Percentiles rank a stretch among this genome's conserved stretches.
These are phyloP conservation scores for Lentinula raphanica DNA, from an alignment of 768 basidiomycete species.

Conservation along the genomic window DNA sequence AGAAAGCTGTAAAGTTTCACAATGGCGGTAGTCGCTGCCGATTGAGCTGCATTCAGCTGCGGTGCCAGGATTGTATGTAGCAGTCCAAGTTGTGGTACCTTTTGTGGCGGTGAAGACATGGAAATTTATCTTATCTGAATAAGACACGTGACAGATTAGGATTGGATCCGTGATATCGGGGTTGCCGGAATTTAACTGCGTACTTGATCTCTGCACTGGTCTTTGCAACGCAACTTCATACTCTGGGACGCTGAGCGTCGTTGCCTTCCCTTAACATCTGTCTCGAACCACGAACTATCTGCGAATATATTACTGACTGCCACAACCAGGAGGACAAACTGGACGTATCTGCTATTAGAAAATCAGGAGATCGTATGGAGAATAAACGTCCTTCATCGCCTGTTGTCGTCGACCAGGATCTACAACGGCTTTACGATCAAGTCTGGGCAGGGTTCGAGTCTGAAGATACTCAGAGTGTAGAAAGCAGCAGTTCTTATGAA, in stretches of 20 bases:
- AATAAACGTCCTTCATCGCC: neutral
- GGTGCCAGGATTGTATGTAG: too few species aligned
- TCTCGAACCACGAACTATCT: neutral
- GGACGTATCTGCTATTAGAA: too few species aligned
- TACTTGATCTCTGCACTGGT: neutral
- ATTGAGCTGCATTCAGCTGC: too few species aligned
- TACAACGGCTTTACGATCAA: slow-evolving; percentile 16
- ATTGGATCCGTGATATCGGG: neutral
- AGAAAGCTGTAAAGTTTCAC: too few species aligned
- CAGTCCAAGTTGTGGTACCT: too few species aligned
- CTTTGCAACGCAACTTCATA: neutral
- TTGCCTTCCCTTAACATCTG: neutral
- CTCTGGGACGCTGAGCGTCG: neutral
- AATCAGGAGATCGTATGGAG: too few species aligned
- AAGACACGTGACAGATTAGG: neutral
- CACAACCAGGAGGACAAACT: too few species aligned
- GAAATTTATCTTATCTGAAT: too few species aligned
- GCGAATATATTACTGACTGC: too few species aligned
- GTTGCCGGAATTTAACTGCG: neutral
- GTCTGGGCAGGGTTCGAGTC: slow-evolving; percentile 16
- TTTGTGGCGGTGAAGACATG: too few species aligned
- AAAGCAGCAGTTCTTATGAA: slow-evolving; percentile 16
- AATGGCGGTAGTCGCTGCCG: too few species aligned
- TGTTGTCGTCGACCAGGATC: slow-evolving; percentile 10
- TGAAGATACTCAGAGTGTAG: slow-evolving; percentile 5